These are phyloP conservation scores for Moniliophthora roreri DNA, from an alignment of 1,284 basidiomycete species.

Conservation along the genomic window DNA sequence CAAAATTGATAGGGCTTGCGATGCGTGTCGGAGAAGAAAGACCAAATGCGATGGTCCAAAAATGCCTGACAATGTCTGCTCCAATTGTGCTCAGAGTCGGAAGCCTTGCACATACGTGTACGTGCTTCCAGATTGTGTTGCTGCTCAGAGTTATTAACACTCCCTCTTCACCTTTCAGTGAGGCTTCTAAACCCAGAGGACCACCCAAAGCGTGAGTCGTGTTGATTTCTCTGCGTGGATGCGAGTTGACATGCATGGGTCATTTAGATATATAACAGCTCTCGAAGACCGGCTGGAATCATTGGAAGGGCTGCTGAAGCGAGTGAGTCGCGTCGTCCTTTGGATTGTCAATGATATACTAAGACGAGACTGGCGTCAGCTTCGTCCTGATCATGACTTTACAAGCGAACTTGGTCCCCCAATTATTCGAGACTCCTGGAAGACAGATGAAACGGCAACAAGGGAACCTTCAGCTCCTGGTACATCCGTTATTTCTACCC, in stretches of 20 bases:
- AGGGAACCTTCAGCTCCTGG: slow-evolving; percentile 7
- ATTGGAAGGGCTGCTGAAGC: slow-evolving; percentile 67
- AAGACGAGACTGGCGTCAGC: slow-evolving; percentile 37
- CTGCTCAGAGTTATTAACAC: slow-evolving; percentile 8
- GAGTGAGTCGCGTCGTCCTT: slow-evolving; percentile 41
- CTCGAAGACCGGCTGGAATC: slow-evolving; percentile 77
- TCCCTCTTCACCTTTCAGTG: slow-evolving; percentile 38
- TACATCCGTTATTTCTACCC: neutral
- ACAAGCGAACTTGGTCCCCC: slow-evolving; percentile 67
- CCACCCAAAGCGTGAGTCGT: slow-evolving; percentile 76
- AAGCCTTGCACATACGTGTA: slow-evolving; percentile 69
- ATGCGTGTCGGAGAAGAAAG: slow-evolving; percentile 66
- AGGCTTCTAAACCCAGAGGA: slow-evolving; percentile 77
- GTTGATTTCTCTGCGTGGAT: neutral
- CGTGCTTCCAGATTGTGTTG: slow-evolving; percentile 26
- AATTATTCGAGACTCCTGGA: slow-evolving; percentile 75
- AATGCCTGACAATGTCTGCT: slow-evolving; percentile 61
- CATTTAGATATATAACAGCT: slow-evolving; percentile 65
- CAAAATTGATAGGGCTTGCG: slow-evolving; percentile 70
- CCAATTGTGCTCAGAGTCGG: slow-evolving; percentile 25
- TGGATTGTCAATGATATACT: too few relatives aligned
- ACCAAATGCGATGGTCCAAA: slow-evolving; percentile 70
- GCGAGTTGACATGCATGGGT: slow-evolving; percentile 12
- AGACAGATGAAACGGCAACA: slow-evolving; percentile 30
- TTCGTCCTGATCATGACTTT: slow-evolving; percentile 70